phyloP scores from a whole-genome alignment of 306 rosid species.

The Vicia faba region DNA sequence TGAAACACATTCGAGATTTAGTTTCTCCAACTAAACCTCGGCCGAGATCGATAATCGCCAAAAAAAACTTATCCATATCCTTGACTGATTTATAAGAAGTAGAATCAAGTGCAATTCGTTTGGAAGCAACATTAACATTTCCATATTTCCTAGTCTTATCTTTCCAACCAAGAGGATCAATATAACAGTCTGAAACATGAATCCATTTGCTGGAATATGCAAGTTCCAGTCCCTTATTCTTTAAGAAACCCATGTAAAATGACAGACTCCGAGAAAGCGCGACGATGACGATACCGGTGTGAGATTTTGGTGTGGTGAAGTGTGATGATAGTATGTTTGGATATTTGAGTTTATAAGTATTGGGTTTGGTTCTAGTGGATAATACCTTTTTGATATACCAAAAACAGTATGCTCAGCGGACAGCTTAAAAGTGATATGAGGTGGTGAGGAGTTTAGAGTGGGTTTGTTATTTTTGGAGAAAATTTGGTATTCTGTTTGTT shows the following conservation, averaged over 20 bases:
- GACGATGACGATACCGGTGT: constrained; percentile 74
- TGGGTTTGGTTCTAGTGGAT: too few relatives aligned
- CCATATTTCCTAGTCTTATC: constrained; percentile 49
- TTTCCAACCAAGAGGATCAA: constrained; percentile 98
- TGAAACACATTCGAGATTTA: constrained; percentile 61
- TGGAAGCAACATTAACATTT: constrained; percentile 33
- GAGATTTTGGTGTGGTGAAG: constrained; percentile 69
- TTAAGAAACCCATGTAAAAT: constrained; percentile 55
- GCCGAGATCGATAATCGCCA: constrained; percentile 58
- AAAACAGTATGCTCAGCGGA: too few relatives aligned
- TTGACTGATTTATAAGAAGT: constrained; percentile 58
- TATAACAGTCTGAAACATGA: constrained; percentile 85
- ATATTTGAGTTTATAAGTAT: too few relatives aligned
- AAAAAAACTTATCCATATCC: constrained; percentile 62
- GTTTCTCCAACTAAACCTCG: constrained; percentile 71
- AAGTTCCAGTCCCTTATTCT: constrained; percentile 52
- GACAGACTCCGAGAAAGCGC: constrained; percentile 75
- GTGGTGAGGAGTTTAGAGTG: too few relatives aligned
- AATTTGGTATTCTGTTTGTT: too few relatives aligned
- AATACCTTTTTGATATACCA: too few relatives aligned
- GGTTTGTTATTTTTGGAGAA: too few relatives aligned
- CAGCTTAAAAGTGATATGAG: too few relatives aligned
- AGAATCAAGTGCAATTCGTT: constrained; percentile 43
- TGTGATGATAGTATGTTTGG: constrained; percentile 70
- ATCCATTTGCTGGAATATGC: constrained; percentile 66